Evolutionary conservation across 805 yeast genomes (phyloP), one percentile per base, ranked within the genome.

Genomic region (Nakazawaea sp.): DNA sequence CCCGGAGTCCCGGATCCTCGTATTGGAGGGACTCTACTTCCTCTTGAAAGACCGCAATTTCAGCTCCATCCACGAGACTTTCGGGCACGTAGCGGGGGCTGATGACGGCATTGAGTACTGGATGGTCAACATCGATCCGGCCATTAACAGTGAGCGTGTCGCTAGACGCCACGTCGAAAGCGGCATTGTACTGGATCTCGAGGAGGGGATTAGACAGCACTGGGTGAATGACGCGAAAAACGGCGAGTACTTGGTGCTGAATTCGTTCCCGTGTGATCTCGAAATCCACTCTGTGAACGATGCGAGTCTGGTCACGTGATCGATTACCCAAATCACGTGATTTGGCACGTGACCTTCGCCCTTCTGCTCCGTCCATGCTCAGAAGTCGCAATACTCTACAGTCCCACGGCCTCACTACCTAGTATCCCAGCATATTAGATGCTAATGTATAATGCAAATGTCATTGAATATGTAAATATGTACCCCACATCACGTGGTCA

Each of bases 21-120:
- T 87, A 3, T 50, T 85, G 27, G 96, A 87, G 52, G 96, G 96
- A 0, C 63, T 81, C 32, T 87, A 88, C 52, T 61, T 87, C 8
- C 66, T 78, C 30, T 60, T 85, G 24, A 7, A 21, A 10, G 24
- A 21, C 24, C 10, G 10, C 24, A 10, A 10, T 7, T 21, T 7
- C 10, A 21, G 24, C 24, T 21, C 10, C 10, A 21, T 21, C 7
- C 7, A 10, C 24, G 24, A 21, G 24, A 28, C 8, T n/a, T 10
- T 6, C 10, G 16, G 16, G 18, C 19, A 8, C 19, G 7, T 10
- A 13, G 12, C 12, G 6, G 29, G 16, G 13, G n/a, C 7, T 7
- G 16, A 28, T 7, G 32, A 31, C 28, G 36, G 61, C 5, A 56
- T 62, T 34, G 69, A 75, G 35, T 53, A 65, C 17, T 75, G 77